Evolutionary conservation across 768 basidiomycete genomes (phyloP).

Genomic region (Hygrophoropsis aurantiaca): DNA sequence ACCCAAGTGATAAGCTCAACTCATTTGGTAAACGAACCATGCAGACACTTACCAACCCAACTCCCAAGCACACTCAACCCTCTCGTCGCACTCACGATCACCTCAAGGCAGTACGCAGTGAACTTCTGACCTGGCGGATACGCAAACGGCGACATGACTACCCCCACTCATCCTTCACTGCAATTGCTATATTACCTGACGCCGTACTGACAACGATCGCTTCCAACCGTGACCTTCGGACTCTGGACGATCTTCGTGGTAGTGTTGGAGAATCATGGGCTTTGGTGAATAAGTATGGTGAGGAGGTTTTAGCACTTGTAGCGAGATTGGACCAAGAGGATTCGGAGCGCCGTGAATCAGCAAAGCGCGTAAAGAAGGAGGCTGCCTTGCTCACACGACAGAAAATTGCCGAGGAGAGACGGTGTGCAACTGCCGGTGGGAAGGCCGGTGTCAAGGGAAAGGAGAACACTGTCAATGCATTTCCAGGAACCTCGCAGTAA

Average conservation of each 20-base stretch:
- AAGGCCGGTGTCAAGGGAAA: no score
- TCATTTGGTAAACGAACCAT: constrained; percentile 20
- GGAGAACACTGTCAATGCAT: no score
- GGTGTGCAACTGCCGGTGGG: no score
- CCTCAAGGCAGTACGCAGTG: not conserved
- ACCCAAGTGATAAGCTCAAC: constrained; percentile 3
- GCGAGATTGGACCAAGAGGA: constrained; percentile 9
- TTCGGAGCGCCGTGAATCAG: no score
- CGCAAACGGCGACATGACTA: constrained; percentile 2
- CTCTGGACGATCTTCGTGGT: constrained; percentile 12
- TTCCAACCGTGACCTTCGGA: constrained; percentile 8
- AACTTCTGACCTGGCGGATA: constrained; percentile 6
- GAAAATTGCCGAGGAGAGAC: no score
- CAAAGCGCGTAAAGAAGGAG: no score
- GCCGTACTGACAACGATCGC: constrained; percentile 22
- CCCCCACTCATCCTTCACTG: constrained; percentile 1
- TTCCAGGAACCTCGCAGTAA: no score
- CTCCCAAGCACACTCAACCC: constrained; percentile 1
- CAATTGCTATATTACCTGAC: constrained; percentile 23
- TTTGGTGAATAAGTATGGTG: constrained; percentile 18
- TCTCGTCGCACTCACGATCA: constrained; percentile 9
- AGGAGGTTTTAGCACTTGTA: constrained; percentile 20
- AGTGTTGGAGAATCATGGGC: constrained; percentile 4
- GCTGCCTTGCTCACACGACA: no score
- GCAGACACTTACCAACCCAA: constrained; percentile 6